phyloP scores from a whole-genome alignment of 257 asterid species.

The Eustoma russellianum region DNA sequence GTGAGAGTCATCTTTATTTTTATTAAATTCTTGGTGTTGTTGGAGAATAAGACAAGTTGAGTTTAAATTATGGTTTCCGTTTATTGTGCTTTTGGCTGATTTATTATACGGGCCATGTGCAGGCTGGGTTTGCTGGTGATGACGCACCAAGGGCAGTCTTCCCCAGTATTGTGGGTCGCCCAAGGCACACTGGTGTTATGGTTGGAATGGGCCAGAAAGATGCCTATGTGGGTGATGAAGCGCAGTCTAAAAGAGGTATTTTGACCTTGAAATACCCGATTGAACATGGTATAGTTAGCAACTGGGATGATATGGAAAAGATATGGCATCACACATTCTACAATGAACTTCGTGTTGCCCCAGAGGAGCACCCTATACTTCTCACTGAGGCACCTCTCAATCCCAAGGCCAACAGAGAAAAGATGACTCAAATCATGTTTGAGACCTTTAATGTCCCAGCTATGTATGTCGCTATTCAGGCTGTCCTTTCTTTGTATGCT shows the following conservation, averaged over 20 bases:
- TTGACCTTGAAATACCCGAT: conserved; percentile 41
- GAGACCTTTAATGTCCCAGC: conserved; percentile 44
- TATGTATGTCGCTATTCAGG: conserved; percentile 46
- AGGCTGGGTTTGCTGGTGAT: conserved; percentile 51
- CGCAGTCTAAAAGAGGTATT: conserved; percentile 46
- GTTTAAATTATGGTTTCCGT: too few relatives aligned
- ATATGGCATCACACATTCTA: conserved; percentile 47
- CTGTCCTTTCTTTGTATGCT: conserved; percentile 42
- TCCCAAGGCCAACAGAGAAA: conserved; percentile 46
- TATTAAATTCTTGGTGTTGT: too few relatives aligned
- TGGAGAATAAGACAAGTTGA: too few relatives aligned
- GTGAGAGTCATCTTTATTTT: conserved; percentile 6
- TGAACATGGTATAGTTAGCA: conserved; percentile 42
- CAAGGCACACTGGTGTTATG: conserved; percentile 45
- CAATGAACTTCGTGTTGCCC: conserved; percentile 48
- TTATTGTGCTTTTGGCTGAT: too few relatives aligned
- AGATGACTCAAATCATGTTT: conserved; percentile 46
- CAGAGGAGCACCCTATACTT: conserved; percentile 44
- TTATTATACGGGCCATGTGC: not conserved
- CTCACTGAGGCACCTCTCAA: conserved; percentile 45
- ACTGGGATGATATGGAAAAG: conserved; percentile 49
- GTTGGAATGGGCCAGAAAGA: conserved; percentile 54
- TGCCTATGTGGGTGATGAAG: conserved; percentile 44
- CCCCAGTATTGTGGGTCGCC: conserved; percentile 44
- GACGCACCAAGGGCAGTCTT: conserved; percentile 46